Percentiles rank a stretch among this genome's conserved stretches.
phyloP scores from a whole-genome alignment of 176 grass and related monocot species.

The Musa beccarii region DNA sequence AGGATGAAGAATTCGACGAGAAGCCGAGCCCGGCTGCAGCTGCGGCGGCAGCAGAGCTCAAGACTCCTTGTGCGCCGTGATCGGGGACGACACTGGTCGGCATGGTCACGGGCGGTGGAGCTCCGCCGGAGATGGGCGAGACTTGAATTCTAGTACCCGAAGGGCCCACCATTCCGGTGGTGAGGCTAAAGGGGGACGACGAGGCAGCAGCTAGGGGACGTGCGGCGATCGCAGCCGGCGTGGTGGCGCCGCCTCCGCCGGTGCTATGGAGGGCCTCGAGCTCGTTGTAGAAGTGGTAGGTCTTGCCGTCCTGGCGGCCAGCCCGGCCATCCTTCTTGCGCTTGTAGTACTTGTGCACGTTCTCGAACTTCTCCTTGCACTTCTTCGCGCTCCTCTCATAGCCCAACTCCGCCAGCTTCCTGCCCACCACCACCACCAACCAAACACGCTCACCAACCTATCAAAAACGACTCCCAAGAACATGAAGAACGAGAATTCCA shows the following conservation, averaged over 20 bases:
- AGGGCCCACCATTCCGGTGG: slow-evolving; percentile 14
- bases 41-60: not conserved
- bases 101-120: slow-evolving; percentile 3
- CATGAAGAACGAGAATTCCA: not conserved
- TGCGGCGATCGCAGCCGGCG: not conserved
- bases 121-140: not conserved
- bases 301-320: slow-evolving; percentile 88
- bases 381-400: slow-evolving; percentile 84
- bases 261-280: slow-evolving; percentile 65
- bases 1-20: slow-evolving; percentile 32
- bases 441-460: no score
- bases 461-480: not conserved
- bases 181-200: slow-evolving; percentile 8
- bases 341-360: slow-evolving; percentile 99
- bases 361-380: slow-evolving; percentile 99
- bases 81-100: not conserved
- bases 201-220: not conserved
- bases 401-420: slow-evolving; percentile 75
- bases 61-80: not conserved
- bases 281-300: slow-evolving; percentile 78
- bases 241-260: not conserved
- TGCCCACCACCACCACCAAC: slow-evolving; percentile 38
- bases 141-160: not conserved
- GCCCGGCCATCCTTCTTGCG: slow-evolving; percentile 94
- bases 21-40: slow-evolving; percentile 26